Conservation (phyloP, 169 alveolate species). For the Eimeria praecox region DNA sequence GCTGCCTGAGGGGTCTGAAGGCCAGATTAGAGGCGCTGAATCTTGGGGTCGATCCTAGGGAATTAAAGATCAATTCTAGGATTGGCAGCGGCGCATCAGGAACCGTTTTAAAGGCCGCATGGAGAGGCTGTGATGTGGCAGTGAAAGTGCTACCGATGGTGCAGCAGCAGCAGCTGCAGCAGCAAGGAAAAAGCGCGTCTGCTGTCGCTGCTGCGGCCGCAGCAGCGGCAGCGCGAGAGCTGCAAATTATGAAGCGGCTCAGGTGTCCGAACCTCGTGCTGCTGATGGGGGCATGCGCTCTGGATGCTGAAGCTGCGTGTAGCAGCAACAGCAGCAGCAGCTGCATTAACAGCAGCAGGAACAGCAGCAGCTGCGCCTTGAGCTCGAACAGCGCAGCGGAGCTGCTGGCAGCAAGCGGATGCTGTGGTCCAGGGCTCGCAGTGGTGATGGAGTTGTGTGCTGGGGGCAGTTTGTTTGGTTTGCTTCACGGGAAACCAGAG, state of each 20-base stretch:
- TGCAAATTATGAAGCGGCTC: constrained; percentile 87
- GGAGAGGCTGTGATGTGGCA: constrained; percentile 85
- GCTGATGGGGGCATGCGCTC: constrained; percentile 75
- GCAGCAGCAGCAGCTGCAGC: constrained; percentile 79
- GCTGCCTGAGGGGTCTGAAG: constrained; percentile 51
- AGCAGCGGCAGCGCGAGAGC: constrained; percentile 86
- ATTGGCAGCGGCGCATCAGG: constrained; percentile 83
- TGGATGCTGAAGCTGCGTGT: constrained; percentile 52
- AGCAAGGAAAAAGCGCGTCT: neutral
- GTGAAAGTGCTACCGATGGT: constrained; percentile 83
- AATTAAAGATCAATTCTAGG: constrained; percentile 3
- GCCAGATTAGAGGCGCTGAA: constrained; percentile 37
- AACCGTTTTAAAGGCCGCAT: constrained; percentile 75
- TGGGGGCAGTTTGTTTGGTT: constrained; percentile 91
- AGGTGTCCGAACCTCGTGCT: constrained; percentile 92
- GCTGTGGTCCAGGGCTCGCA: constrained; percentile 77
- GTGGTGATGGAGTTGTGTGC: constrained; percentile 92
- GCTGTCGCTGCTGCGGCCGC: constrained; percentile 39
- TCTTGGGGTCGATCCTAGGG: constrained; percentile 26
- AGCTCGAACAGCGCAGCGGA: constrained; percentile 22
- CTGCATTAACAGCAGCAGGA: neutral
- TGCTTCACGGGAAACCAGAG: constrained; percentile 86
- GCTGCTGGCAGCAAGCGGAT: constrained; percentile 50
- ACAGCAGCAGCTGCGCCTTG: constrained; percentile 13
- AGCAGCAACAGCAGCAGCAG: neutral